phyloP scores from a whole-genome alignment of 805 yeast species.

The Zygoascus flipseniorum region DNA sequence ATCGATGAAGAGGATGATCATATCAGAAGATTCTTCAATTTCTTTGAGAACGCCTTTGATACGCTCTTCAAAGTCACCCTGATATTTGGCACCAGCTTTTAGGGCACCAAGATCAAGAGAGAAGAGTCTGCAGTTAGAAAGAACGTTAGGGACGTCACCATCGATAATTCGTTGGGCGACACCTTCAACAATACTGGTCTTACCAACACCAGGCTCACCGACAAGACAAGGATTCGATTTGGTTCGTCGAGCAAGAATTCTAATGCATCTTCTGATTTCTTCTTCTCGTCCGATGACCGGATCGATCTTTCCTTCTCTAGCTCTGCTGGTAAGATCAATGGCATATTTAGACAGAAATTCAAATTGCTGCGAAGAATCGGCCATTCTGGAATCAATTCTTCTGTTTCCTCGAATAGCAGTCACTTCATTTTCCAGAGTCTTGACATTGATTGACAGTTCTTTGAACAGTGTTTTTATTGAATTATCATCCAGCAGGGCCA shows the following conservation, averaged over 20 bases:
- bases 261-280: constrained; percentile 89
- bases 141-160: constrained; percentile 85
- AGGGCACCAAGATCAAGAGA: constrained; percentile 92
- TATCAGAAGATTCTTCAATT: constrained; percentile 68
- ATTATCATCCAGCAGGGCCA: constrained; percentile 76
- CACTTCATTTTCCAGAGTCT: constrained; percentile 69
- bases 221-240: constrained; percentile 94
- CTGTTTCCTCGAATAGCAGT: constrained; percentile 79
- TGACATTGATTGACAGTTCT: constrained; percentile 49
- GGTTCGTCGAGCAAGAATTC: constrained; percentile 93
- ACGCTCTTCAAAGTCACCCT: constrained; percentile 98
- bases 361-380: constrained; percentile 77
- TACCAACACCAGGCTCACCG: constrained; percentile 99
- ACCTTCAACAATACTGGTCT: constrained; percentile 96
- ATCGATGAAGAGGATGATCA: constrained; percentile 88
- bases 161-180: constrained; percentile 96
- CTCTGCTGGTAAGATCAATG: constrained; percentile 85
- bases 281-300: constrained; percentile 99
- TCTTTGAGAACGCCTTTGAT: constrained; percentile 93
- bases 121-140: constrained; percentile 71
- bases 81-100: constrained; percentile 97
- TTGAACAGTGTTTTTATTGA: constrained; percentile 63
- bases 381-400: constrained; percentile 86
- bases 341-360: constrained; percentile 90
- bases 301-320: constrained; percentile 89